phyloP scores from a whole-genome alignment of 73 alveolate species.

The Tetrahymena malaccensis region DNA sequence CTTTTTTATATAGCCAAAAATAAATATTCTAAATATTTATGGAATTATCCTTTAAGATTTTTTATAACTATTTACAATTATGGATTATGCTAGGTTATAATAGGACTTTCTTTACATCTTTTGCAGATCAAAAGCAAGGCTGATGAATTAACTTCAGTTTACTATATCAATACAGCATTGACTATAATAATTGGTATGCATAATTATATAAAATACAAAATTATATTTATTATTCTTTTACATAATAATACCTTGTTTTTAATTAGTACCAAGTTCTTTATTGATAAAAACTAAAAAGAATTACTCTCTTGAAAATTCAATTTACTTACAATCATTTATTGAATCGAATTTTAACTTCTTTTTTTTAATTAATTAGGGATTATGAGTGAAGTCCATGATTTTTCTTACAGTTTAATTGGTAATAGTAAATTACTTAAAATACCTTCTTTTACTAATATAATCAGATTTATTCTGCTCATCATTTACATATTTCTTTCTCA shows the following conservation, averaged over 20 bases:
- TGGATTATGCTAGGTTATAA: neutral
- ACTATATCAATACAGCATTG: neutral
- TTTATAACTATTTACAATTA: too few species aligned
- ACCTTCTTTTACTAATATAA: neutral
- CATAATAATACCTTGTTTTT: too few species aligned
- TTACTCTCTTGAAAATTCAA: too few species aligned
- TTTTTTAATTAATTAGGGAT: neutral
- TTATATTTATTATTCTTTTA: too few species aligned
- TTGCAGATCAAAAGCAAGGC: too few species aligned
- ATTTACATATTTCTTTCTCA: neutral
- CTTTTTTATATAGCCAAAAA: neutral
- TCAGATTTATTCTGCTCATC: neutral
- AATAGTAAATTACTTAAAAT: neutral
- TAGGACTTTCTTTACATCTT: neutral
- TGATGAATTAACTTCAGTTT: neutral
- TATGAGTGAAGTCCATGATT: neutral
- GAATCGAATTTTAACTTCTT: too few species aligned
- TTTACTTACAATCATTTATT: too few species aligned
- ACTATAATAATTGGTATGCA: neutral
- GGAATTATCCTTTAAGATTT: neutral
- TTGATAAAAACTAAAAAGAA: too few species aligned
- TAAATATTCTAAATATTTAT: neutral
- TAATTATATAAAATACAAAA: too few species aligned
- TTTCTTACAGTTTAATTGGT: neutral
- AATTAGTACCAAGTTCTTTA: too few species aligned